A percentile compares a stretch with the other conserved stretches of the same genome.
These are phyloP conservation scores for Erythrophleum fordii DNA, from an alignment of 306 rosid genomes.

Conservation along the genomic window DNA sequence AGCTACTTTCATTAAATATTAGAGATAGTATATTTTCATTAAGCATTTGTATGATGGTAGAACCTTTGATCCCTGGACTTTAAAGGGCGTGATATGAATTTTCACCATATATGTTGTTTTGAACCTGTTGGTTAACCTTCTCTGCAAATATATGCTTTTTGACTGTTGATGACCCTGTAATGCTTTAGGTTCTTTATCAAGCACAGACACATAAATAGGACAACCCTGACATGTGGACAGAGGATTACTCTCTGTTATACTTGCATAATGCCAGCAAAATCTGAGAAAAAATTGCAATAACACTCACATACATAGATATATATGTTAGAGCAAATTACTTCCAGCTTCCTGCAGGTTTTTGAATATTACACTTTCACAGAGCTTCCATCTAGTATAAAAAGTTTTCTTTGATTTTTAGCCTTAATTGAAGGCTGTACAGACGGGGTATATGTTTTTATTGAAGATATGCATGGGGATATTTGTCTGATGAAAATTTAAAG, in stretches of 20 bases:
- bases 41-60: slow-evolving; percentile 16
- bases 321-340: not conserved
- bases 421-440: not conserved
- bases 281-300: not conserved
- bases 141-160: not conserved
- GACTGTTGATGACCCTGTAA: not conserved
- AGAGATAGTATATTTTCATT: slow-evolving; percentile 4
- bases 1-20: not conserved
- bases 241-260: not conserved
- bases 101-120: not conserved
- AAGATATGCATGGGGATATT: not conserved
- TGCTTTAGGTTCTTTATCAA: not conserved
- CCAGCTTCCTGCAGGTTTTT: not conserved
- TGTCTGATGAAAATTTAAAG: not conserved
- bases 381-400: not conserved
- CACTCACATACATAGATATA: not conserved
- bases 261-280: not conserved
- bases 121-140: not conserved
- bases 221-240: not conserved
- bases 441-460: not conserved
- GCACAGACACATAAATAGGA: not conserved
- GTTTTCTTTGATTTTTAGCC: not conserved
- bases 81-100: not conserved
- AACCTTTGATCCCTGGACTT: not conserved
- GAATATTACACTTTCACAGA: not conserved